Conservation (phyloP, 2,329 filamentous ascomycete species). For the Phialophora chinensis region DNA sequence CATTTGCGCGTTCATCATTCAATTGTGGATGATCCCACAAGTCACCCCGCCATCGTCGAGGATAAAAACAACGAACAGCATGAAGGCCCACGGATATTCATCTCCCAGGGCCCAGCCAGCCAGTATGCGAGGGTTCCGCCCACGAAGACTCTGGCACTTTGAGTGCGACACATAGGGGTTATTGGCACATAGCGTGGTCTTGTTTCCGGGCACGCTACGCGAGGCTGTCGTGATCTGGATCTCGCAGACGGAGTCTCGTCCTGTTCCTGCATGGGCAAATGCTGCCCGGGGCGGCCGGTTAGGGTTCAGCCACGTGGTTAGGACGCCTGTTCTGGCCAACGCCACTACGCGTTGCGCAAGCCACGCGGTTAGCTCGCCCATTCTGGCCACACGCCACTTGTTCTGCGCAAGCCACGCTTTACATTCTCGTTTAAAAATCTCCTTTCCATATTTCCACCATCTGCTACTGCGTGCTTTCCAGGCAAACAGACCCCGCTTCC, state of each 20-base stretch:
- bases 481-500: slow-evolving; percentile 2
- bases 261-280: background rate
- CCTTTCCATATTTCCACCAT: slow-evolving; percentile 21
- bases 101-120: too few species aligned
- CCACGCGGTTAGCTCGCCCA: slow-evolving; percentile 1
- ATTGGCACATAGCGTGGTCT: background rate
- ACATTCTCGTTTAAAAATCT: slow-evolving; percentile 8
- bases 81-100: too few species aligned
- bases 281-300: background rate
- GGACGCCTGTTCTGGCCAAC: slow-evolving; percentile 10
- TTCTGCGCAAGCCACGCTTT: slow-evolving; percentile 12
- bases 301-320: slow-evolving; percentile 6
- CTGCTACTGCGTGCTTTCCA: background rate
- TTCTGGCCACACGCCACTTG: slow-evolving; percentile 16
- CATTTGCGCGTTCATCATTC: too few species aligned
- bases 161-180: background rate
- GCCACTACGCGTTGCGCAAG: background rate
- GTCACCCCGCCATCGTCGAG: too few species aligned
- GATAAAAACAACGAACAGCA: too few species aligned
- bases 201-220: background rate
- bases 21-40: too few species aligned
- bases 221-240: background rate
- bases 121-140: too few species aligned
- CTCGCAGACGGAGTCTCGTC: background rate
- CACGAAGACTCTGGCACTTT: background rate